phyloP scores from a whole-genome alignment of 2,329 filamentous ascomycete species.

The Tolypocladium amazonense region DNA sequence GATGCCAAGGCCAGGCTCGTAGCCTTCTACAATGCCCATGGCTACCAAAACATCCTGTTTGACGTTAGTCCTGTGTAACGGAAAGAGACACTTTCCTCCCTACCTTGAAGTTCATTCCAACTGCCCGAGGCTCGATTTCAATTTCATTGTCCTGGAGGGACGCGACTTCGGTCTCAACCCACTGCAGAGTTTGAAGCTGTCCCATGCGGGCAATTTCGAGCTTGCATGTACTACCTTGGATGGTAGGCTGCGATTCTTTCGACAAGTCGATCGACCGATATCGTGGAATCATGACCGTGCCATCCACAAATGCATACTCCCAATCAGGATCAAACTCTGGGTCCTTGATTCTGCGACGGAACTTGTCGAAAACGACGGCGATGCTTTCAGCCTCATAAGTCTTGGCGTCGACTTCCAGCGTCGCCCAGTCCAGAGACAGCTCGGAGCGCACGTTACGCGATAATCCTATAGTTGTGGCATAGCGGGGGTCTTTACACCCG shows the following conservation, averaged over 20 bases:
- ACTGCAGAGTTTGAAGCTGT: background rate
- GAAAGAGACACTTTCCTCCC: too few species aligned
- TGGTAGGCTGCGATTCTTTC: background rate
- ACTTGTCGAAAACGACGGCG: background rate
- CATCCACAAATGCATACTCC: background rate
- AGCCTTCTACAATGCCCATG: constrained; percentile 1
- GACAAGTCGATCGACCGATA: background rate
- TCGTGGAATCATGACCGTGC: background rate
- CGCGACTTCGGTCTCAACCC: background rate
- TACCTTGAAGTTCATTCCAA: background rate
- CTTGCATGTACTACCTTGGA: background rate
- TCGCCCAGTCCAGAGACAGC: constrained; percentile 4
- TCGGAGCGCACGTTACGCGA: constrained; percentile 5
- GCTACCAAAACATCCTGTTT: constrained; percentile 6
- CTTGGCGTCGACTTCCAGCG: constrained; percentile 1
- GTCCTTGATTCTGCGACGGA: background rate
- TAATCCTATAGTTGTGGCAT: constrained; percentile 1
- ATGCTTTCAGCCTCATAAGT: background rate
- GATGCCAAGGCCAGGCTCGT: constrained; percentile 10
- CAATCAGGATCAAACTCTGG: constrained; percentile 1
- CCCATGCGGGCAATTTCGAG: background rate
- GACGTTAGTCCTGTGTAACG: background rate
- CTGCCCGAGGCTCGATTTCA: background rate
- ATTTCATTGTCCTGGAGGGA: background rate
- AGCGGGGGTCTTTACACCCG: constrained; percentile 1